These are phyloP conservation scores for Phytophthora quininea DNA, from an alignment of 352 stramenopile species.

Conservation along the genomic window DNA sequence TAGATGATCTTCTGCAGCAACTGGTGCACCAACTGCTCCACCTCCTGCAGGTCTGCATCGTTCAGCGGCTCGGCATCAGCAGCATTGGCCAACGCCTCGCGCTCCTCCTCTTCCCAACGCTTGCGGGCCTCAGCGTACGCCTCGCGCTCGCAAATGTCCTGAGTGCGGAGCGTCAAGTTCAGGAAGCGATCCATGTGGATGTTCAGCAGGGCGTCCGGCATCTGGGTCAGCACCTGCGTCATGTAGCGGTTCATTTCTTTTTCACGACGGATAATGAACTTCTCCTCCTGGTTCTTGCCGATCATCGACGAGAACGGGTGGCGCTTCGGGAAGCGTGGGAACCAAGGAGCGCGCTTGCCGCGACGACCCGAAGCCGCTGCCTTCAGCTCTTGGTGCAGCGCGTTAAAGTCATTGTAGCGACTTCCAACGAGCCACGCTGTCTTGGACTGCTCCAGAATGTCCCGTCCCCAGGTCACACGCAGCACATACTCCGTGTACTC, in stretches of 20 bases:
- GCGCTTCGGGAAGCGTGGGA: slow-evolving; percentile 89
- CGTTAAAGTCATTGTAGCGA: slow-evolving; percentile 92
- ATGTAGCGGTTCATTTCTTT: slow-evolving; percentile 93
- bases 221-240: slow-evolving; percentile 91
- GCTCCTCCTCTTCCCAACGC: slow-evolving; percentile 89
- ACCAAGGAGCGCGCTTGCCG: slow-evolving; percentile 89
- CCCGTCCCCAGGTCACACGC: slow-evolving; percentile 86
- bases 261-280: slow-evolving; percentile 92
- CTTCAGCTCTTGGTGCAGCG: slow-evolving; percentile 89
- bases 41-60: slow-evolving; percentile 88
- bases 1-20: slow-evolving; percentile 91
- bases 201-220: slow-evolving; percentile 88
- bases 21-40: slow-evolving; percentile 89
- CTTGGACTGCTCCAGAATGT: slow-evolving; percentile 90
- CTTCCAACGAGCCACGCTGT: slow-evolving; percentile 88
- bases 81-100: slow-evolving; percentile 84
- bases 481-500: slow-evolving; percentile 92
- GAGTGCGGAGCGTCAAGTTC: slow-evolving; percentile 86
- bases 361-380: slow-evolving; percentile 79
- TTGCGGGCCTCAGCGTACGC: slow-evolving; percentile 87
- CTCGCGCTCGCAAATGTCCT: slow-evolving; percentile 89
- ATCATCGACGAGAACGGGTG: slow-evolving; percentile 92
- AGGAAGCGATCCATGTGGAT: slow-evolving; percentile 91
- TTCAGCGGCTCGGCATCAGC: slow-evolving; percentile 86
- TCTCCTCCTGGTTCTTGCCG: slow-evolving; percentile 91